Conservation (phyloP, 495 filamentous ascomycete genomes). For the Hypomontagnella submonticulosa region DNA sequence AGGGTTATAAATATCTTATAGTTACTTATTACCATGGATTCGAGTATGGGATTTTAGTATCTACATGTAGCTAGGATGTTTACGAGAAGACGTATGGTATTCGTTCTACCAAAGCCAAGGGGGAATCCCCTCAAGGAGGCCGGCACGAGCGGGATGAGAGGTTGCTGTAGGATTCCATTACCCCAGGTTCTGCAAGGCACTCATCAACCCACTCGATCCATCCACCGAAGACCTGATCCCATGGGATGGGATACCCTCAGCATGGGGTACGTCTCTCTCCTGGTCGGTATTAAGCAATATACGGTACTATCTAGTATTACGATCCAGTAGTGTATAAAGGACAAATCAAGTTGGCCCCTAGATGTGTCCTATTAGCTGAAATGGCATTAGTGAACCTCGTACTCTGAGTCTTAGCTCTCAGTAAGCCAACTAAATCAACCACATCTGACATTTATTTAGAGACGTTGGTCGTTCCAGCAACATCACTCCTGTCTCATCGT, state of each 20-base stretch:
- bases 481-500: constrained; percentile 11
- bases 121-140: background rate
- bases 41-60: background rate
- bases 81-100: too few relatives aligned
- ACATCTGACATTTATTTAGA: background rate
- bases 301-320: too few relatives aligned
- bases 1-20: constrained; percentile 19
- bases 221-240: constrained; percentile 3
- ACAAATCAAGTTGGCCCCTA: too few relatives aligned
- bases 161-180: constrained; percentile 27
- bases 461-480: background rate
- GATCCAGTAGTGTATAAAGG: too few relatives aligned
- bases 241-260: background rate
- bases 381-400: constrained; percentile 5
- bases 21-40: background rate
- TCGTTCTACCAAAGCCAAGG: too few relatives aligned
- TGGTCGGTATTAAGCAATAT: too few relatives aligned
- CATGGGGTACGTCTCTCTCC: background rate
- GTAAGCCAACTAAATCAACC: background rate
- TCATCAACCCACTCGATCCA: constrained; percentile 16
- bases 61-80: too few relatives aligned
- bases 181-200: constrained; percentile 42
- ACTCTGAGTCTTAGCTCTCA: background rate
- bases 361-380: background rate
- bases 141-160: constrained; percentile 25